A percentile compares a stretch with the other conserved stretches of the same genome.
These are phyloP conservation scores for Amauroascus verrucosus DNA, from an alignment of 2,329 filamentous ascomycete genomes.

Conservation along the genomic window DNA sequence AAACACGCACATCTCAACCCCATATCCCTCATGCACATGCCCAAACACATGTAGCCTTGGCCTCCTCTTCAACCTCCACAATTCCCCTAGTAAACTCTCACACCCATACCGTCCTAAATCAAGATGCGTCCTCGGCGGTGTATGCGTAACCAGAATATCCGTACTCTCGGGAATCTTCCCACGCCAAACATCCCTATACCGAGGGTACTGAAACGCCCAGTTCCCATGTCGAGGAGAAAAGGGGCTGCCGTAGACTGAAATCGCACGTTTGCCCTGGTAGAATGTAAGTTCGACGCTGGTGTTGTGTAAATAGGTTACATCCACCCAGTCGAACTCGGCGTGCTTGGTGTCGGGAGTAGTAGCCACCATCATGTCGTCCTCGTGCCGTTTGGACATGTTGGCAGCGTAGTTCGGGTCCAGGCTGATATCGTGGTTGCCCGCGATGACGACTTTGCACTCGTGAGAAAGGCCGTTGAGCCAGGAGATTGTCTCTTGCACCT, in stretches of 20 bases:
- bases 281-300: constrained; percentile 48
- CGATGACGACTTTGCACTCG: constrained; percentile 14
- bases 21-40: constrained; percentile 64
- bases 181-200: constrained; percentile 54
- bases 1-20: constrained; percentile 55
- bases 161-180: constrained; percentile 56
- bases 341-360: too few relatives aligned
- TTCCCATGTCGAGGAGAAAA: constrained; percentile 62
- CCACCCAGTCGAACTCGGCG: constrained; percentile 43
- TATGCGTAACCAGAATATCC: constrained; percentile 68
- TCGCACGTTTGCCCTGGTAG: constrained; percentile 46
- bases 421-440: too few relatives aligned
- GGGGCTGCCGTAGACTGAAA: constrained; percentile 66
- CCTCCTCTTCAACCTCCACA: constrained; percentile 52
- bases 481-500: constrained; percentile 64
- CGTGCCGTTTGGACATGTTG: too few relatives aligned
- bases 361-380: too few relatives aligned
- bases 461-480: constrained; percentile 65
- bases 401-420: background rate
- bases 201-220: constrained; percentile 65
- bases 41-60: constrained; percentile 72
- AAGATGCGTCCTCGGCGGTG: constrained; percentile 60
- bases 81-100: constrained; percentile 52
- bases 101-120: constrained; percentile 50
- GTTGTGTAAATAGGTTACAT: constrained; percentile 62